phyloP scores from a whole-genome alignment of 257 asterid genomes.

The Solanum paucissectum region DNA sequence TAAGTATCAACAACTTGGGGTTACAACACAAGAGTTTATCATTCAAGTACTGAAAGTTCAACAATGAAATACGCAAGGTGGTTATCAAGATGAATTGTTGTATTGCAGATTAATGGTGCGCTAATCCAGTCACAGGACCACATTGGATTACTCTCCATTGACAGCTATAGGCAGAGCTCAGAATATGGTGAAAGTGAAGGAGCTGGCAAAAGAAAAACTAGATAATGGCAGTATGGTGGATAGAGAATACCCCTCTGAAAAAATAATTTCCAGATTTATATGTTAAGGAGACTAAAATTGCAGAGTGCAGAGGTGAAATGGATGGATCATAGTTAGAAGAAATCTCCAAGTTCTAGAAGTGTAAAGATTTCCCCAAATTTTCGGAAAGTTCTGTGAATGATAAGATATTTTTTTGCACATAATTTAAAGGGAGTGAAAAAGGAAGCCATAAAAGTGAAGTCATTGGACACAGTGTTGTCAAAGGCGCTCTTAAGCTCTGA shows the following conservation, averaged over 20 bases:
- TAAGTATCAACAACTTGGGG: not conserved
- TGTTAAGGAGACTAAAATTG: not conserved
- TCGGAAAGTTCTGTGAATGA: not conserved
- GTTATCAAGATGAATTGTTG: not conserved
- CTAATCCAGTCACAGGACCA: not conserved
- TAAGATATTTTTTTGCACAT: not conserved
- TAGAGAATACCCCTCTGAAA: not conserved
- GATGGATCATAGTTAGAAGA: not conserved
- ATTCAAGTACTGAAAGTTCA: not conserved
- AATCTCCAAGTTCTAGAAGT: not conserved
- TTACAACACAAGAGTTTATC: not conserved
- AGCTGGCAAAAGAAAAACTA: not conserved
- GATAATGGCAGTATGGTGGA: not conserved
- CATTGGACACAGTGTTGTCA: not conserved
- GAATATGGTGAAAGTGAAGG: not conserved
- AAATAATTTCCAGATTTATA: not conserved
- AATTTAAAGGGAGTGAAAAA: not conserved
- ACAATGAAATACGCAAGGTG: not conserved
- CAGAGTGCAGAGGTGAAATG: not conserved
- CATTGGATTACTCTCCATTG: not conserved
- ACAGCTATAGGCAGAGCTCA: not conserved
- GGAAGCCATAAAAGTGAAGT: not conserved
- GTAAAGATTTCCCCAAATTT: not conserved
- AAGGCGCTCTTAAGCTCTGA: too few relatives aligned
- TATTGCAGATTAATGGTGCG: not conserved